Evolutionary conservation across 2,329 filamentous ascomycete species (phyloP).

Genomic region (Fusarium sp.): DNA sequence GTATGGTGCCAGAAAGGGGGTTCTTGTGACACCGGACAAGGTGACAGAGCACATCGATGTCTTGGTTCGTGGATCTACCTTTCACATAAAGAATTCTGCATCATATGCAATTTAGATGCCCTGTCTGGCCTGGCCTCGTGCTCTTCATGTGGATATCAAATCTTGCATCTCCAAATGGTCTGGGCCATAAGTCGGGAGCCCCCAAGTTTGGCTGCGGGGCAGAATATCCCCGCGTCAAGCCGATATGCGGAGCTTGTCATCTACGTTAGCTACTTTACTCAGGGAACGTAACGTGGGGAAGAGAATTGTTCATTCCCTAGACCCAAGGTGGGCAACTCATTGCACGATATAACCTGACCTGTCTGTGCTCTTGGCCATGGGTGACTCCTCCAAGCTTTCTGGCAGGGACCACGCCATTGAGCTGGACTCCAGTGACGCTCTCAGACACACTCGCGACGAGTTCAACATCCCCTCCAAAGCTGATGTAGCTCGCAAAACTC

Average conservation of each 20-base stretch:
- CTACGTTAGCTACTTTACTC: neutral
- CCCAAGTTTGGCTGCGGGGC: constrained; percentile 23
- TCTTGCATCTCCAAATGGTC: constrained; percentile 12
- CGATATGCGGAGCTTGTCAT: constrained; percentile 28
- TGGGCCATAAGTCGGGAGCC: constrained; percentile 28
- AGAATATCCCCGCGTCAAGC: constrained; percentile 30
- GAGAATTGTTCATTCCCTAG: neutral
- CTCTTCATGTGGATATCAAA: constrained; percentile 17
- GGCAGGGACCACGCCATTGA: constrained; percentile 28
- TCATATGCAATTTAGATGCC: neutral
- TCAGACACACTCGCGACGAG: constrained; percentile 67
- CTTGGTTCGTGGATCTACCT: neutral
- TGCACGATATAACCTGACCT: constrained; percentile 5
- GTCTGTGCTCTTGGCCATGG: constrained; percentile 23
- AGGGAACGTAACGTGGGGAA: constrained; percentile 6
- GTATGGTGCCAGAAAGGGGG: neutral
- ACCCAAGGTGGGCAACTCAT: neutral
- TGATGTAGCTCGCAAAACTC: constrained; percentile 43
- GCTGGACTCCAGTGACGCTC: constrained; percentile 65
- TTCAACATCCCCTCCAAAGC: constrained; percentile 73
- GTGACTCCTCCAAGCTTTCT: constrained; percentile 16
- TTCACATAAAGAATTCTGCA: neutral
- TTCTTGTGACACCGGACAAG: neutral
- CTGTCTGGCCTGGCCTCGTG: neutral
- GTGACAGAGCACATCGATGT: neutral